Evolutionary conservation across 2,329 filamentous ascomycete species (phyloP).

Genomic region (Colletotrichum salicis): DNA sequence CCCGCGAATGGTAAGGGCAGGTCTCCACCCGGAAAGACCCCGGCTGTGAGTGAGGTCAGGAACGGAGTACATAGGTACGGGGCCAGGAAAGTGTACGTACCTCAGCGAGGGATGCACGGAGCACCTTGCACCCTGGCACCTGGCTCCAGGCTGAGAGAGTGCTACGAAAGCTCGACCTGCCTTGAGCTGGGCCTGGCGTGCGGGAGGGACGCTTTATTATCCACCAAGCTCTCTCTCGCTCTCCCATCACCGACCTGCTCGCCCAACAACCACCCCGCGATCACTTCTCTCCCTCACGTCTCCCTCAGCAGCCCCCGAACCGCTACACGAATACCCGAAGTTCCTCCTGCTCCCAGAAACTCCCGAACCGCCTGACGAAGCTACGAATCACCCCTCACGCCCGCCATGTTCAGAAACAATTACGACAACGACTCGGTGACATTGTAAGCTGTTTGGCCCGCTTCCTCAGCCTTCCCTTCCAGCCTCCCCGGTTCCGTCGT

Average conservation of each 20-base stretch:
- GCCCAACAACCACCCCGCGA: constrained; percentile 32
- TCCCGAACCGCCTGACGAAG: constrained; percentile 29
- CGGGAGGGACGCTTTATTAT: constrained; percentile 27
- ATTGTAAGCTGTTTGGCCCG: constrained; percentile 74
- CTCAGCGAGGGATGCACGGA: constrained; percentile 25
- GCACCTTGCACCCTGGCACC: constrained; percentile 34
- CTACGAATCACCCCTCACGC: constrained; percentile 31
- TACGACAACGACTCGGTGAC: constrained; percentile 99
- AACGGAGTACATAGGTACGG: not conserved
- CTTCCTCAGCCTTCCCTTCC: constrained; percentile 18
- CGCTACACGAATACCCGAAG: constrained; percentile 2
- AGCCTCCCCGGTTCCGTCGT: not conserved
- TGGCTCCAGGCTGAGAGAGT: constrained; percentile 39
- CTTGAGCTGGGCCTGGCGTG: constrained; percentile 34
- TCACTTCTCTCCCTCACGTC: constrained; percentile 9
- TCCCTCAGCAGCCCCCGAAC: not conserved
- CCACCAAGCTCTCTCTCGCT: constrained; percentile 27
- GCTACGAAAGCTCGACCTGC: constrained; percentile 46
- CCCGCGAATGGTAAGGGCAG: not conserved
- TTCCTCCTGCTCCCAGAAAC: not conserved
- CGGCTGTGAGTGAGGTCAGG: constrained; percentile 11
- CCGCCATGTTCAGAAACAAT: constrained; percentile 96
- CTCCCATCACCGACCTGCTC: constrained; percentile 26
- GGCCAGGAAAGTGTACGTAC: constrained; percentile 22
- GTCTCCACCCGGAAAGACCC: constrained; percentile 21